Evolutionary conservation across 352 stramenopile genomes (phyloP).

Genomic region (Globisporangium recalcitrans): DNA sequence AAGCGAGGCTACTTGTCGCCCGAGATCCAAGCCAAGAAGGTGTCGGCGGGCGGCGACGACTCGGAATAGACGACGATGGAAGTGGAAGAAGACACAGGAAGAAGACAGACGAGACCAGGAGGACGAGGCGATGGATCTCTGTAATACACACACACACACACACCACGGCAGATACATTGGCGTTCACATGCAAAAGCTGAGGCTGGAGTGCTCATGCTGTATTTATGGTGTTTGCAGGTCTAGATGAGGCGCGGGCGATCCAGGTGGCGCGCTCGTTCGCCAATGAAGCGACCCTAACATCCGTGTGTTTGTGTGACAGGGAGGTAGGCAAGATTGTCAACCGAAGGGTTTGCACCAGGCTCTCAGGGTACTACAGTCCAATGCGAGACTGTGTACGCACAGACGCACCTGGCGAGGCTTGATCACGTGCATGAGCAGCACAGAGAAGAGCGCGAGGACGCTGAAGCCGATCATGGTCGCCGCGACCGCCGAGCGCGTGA

Average conservation of each 20-base stretch:
- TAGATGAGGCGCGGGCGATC: constrained; percentile 18
- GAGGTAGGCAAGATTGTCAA: background rate
- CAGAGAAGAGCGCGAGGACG: constrained; percentile 28
- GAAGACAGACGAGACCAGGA: background rate
- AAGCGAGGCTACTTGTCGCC: constrained; percentile 96
- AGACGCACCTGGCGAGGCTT: constrained; percentile 26
- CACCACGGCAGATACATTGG: background rate
- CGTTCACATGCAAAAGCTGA: background rate
- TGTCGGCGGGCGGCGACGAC: constrained; percentile 32
- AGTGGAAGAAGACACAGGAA: constrained; percentile 3
- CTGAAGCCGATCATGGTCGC: constrained; percentile 36
- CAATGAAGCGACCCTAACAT: constrained; percentile 26
- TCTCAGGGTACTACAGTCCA: background rate
- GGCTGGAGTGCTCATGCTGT: background rate
- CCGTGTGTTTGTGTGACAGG: background rate
- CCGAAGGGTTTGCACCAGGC: background rate
- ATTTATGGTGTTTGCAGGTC: background rate
- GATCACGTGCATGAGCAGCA: constrained; percentile 31
- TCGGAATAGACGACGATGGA: constrained; percentile 34
- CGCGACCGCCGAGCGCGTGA: constrained; percentile 29
- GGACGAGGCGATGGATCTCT: background rate
- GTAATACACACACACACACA: constrained; percentile 12
- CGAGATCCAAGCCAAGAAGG: constrained; percentile 93
- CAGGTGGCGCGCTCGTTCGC: constrained; percentile 11
- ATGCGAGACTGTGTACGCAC: background rate